Evolutionary conservation across 768 basidiomycete species (phyloP).

Genomic region (Rhodotorula toruloides): DNA sequence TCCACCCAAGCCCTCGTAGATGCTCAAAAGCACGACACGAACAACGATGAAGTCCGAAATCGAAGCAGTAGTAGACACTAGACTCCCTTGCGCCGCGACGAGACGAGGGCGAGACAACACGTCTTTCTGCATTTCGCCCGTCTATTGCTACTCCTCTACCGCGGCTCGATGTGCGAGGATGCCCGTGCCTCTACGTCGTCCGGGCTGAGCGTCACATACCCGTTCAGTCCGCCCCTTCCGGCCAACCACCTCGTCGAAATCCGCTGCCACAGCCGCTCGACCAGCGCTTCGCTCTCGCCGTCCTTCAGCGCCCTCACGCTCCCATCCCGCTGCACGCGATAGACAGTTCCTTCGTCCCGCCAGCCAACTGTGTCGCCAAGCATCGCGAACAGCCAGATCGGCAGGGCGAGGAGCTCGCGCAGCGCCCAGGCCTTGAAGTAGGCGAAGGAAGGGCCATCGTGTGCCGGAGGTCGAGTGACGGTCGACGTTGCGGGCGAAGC

Average conservation of each 20-base stretch:
- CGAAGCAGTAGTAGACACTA: too few relatives aligned
- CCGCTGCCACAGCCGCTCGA: conserved; percentile 23
- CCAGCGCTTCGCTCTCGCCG: conserved; percentile 14
- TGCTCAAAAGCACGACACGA: too few relatives aligned
- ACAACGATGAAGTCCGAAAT: too few relatives aligned
- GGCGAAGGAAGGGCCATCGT: conserved; percentile 39
- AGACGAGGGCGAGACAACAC: too few relatives aligned
- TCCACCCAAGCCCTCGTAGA: too few relatives aligned
- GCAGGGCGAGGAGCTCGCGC: conserved; percentile 77
- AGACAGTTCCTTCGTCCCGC: conserved; percentile 65
- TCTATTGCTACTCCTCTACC: conserved; percentile 3
- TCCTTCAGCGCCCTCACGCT: conserved; percentile 16
- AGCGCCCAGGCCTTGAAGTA: conserved; percentile 74
- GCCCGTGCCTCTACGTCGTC: conserved; percentile 24
- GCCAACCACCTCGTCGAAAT: conserved; percentile 3
- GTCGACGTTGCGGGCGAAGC: conserved; percentile 32
- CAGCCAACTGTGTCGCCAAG: conserved; percentile 75
- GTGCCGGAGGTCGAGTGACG: conserved; percentile 21
- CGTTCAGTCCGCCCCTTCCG: neutral
- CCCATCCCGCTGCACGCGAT: conserved; percentile 46
- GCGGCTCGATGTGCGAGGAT: conserved; percentile 5
- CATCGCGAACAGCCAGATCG: conserved; percentile 80
- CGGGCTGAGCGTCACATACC: conserved; percentile 27
- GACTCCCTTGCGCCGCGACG: too few relatives aligned
- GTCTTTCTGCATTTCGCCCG: neutral